These are phyloP conservation scores for Picochlorum sp. DNA, from an alignment of 139 green algal species.

Conservation along the genomic window DNA sequence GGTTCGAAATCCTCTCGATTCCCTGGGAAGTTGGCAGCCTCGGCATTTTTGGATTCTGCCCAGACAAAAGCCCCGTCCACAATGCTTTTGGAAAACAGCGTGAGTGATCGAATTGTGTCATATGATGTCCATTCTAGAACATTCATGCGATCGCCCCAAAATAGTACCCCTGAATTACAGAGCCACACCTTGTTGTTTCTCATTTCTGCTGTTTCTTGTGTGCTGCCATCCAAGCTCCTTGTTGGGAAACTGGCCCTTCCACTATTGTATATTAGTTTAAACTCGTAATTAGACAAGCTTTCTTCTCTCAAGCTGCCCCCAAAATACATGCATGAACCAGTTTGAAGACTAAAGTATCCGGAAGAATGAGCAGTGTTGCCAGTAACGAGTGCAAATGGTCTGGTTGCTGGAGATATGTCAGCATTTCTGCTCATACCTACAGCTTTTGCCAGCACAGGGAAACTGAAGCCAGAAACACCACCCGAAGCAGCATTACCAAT, in stretches of 20 bases:
- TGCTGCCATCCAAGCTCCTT: not conserved
- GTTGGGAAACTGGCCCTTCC: not conserved
- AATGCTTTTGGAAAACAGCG: constrained; percentile 12
- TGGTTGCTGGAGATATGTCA: not conserved
- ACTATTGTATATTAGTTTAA: constrained; percentile 3
- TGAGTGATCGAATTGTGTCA: not conserved
- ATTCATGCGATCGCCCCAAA: not conserved
- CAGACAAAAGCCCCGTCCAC: constrained; percentile 34
- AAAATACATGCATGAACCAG: constrained; percentile 43
- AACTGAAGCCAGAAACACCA: constrained; percentile 47
- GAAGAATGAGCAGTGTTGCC: constrained; percentile 46
- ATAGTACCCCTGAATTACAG: not conserved
- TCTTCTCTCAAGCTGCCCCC: constrained; percentile 35
- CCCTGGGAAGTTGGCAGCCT: constrained; percentile 30
- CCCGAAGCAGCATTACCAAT: constrained; percentile 49
- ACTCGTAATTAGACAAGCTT: constrained; percentile 7
- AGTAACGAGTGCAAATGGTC: constrained; percentile 36
- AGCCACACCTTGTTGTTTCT: constrained; percentile 1
- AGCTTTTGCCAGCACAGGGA: constrained; percentile 32
- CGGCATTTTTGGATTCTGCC: constrained; percentile 23
- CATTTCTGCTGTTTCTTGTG: not conserved
- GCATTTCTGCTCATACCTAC: constrained; percentile 18
- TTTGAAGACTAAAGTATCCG: constrained; percentile 10
- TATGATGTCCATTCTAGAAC: not conserved
- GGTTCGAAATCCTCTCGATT: constrained; percentile 28